Conservation (phyloP, 768 basidiomycete species). For the Candolleomyces eurysporus region DNA sequence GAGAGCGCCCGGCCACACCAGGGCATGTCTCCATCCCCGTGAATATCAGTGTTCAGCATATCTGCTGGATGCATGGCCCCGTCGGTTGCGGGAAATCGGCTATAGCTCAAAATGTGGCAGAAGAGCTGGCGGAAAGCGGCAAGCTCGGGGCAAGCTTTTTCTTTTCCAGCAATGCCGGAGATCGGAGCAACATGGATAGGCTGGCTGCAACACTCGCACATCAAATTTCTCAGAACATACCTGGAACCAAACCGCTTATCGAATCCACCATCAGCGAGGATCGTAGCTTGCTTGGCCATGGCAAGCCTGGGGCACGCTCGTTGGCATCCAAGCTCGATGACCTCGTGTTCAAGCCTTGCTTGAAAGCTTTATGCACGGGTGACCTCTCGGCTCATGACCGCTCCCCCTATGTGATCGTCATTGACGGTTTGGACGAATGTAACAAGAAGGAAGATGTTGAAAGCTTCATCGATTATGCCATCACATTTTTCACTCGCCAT, state of each 20-base stretch:
- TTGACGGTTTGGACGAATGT: constrained; percentile 13
- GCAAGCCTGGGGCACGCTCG: neutral
- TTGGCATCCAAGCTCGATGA: constrained; percentile 1
- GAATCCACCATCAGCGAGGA: neutral
- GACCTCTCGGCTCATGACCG: neutral
- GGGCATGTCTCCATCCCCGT: too few relatives aligned
- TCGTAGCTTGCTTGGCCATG: neutral
- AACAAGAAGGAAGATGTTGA: neutral
- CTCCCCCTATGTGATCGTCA: neutral
- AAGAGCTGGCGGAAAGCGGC: neutral
- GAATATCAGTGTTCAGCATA: neutral
- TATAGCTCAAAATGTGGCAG: constrained; percentile 4
- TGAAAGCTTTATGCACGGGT: neutral
- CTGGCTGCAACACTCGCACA: constrained; percentile 1
- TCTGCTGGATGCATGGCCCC: constrained; percentile 4
- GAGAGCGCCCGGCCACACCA: too few relatives aligned
- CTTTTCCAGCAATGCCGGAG: neutral
- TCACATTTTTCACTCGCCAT: neutral
- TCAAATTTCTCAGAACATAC: neutral
- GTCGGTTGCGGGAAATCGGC: constrained; percentile 10
- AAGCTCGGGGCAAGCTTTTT: constrained; percentile 6
- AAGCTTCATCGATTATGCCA: neutral
- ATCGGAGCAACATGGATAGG: neutral
- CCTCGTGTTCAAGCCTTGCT: constrained; percentile 3
- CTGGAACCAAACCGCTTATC: neutral